Evolutionary conservation across 257 asterid genomes (phyloP).

Genomic region (Solanum piurae): DNA sequence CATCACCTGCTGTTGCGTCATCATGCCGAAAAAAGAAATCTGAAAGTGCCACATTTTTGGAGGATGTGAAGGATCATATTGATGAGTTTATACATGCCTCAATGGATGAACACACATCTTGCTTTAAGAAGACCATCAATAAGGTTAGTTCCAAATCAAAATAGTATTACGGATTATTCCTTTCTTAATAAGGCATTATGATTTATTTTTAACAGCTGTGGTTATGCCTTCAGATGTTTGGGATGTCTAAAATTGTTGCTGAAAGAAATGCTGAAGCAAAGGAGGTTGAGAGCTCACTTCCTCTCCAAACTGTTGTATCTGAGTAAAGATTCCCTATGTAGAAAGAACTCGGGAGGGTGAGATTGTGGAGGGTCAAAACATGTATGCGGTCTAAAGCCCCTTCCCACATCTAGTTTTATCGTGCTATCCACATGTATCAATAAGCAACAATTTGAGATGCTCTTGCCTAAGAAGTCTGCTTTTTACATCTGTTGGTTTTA

Average conservation of each 20-base stretch:
- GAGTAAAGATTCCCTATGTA: neutral
- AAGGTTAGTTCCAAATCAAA: neutral
- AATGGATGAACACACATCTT: constrained; percentile 8
- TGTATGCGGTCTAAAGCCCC: neutral
- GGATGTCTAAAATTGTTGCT: constrained; percentile 10
- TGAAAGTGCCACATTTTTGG: constrained; percentile 14
- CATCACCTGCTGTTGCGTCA: neutral
- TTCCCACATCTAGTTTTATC: neutral
- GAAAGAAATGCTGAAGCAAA: constrained; percentile 4
- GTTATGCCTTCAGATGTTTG: constrained; percentile 7
- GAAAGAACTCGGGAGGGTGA: neutral
- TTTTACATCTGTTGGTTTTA: neutral
- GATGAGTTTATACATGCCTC: constrained; percentile 14
- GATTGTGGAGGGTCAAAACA: neutral
- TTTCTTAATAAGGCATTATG: neutral
- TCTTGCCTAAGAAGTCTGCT: neutral
- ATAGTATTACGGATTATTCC: neutral
- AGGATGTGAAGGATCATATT: constrained; percentile 15
- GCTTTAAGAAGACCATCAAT: constrained; percentile 12
- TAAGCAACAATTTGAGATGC: neutral
- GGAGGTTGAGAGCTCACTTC: constrained; percentile 11
- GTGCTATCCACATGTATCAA: neutral
- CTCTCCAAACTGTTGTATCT: neutral
- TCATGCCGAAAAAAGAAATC: constrained; percentile 17
- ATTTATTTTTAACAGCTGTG: neutral